phyloP scores from a whole-genome alignment of 2,329 filamentous ascomycete genomes.

The Alternaria alternata region DNA sequence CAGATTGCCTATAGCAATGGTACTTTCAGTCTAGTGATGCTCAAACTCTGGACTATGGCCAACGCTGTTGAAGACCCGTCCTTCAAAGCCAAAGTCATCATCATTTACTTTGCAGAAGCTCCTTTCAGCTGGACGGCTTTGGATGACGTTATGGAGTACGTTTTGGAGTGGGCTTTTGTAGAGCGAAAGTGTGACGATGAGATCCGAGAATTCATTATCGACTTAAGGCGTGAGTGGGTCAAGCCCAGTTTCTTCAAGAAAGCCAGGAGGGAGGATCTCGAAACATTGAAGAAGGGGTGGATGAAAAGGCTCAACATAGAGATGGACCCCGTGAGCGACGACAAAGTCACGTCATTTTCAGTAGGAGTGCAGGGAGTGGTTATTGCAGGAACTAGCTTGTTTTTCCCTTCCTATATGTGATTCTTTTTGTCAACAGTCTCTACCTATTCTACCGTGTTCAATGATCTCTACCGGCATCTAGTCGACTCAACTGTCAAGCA shows the following conservation, averaged over 20 bases:
- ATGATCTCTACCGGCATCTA: neutral
- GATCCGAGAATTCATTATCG: constrained; percentile 1
- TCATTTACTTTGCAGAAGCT: neutral
- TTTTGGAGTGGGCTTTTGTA: neutral
- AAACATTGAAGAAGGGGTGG: neutral
- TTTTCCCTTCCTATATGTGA: neutral
- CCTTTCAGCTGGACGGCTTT: no score
- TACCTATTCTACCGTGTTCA: neutral
- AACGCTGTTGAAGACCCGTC: neutral
- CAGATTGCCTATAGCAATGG: neutral
- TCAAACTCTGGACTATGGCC: constrained; percentile 4
- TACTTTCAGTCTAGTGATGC: neutral
- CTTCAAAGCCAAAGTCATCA: neutral
- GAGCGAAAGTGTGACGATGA: neutral
- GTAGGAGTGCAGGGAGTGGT: neutral
- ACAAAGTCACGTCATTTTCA: neutral
- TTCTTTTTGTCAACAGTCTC: neutral
- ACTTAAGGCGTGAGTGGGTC: neutral
- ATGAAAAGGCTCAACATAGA: neutral
- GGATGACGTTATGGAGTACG: no score
- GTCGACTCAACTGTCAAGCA: neutral
- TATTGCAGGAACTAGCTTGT: neutral
- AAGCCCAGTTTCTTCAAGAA: neutral
- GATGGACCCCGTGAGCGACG: neutral
- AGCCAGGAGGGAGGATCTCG: no score